These are phyloP conservation scores for Metarhizium guizhouense DNA, from an alignment of 2,329 filamentous ascomycete genomes.

Conservation along the genomic window DNA sequence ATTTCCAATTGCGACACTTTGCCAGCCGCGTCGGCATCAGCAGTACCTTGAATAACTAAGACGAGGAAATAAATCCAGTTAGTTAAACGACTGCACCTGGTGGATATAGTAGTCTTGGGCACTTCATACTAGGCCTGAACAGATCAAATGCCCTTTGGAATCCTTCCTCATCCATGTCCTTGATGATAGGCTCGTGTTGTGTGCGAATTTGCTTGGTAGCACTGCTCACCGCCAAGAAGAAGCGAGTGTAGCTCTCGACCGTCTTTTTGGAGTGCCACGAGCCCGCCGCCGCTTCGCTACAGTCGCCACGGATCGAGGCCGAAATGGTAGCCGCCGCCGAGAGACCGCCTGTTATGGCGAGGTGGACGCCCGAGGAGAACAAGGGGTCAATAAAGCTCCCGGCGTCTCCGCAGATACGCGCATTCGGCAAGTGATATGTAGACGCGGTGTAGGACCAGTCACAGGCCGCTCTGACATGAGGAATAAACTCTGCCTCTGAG, in stretches of 20 bases:
- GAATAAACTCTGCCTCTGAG: slow-evolving; percentile 20
- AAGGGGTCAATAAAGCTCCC: slow-evolving; percentile 40
- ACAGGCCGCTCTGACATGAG: slow-evolving; percentile 30
- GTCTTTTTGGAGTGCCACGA: slow-evolving; percentile 35
- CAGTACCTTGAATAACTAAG: slow-evolving; percentile 29
- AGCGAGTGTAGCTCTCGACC: slow-evolving; percentile 36
- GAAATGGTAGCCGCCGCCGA: slow-evolving; percentile 35
- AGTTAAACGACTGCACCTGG: background rate
- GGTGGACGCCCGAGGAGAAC: slow-evolving; percentile 39
- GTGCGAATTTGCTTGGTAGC: slow-evolving; percentile 28
- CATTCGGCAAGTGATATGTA: slow-evolving; percentile 28
- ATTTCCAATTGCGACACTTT: slow-evolving; percentile 22
- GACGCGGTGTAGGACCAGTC: slow-evolving; percentile 39
- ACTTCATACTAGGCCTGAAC: slow-evolving; percentile 27
- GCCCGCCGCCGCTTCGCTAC: slow-evolving; percentile 25
- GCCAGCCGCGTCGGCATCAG: slow-evolving; percentile 15
- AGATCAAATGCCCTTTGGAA: slow-evolving; percentile 34
- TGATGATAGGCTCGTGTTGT: slow-evolving; percentile 28
- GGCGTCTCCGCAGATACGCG: slow-evolving; percentile 35
- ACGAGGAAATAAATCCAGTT: background rate
- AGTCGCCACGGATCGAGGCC: slow-evolving; percentile 28
- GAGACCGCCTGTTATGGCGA: slow-evolving; percentile 32
- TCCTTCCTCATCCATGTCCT: slow-evolving; percentile 30
- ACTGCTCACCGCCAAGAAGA: slow-evolving; percentile 23
- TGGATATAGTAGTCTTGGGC: background rate